Evolutionary conservation across 2,329 filamentous ascomycete species (phyloP), one percentile per base, ranked within the genome.

Genomic region (Xylariaceae sp.): DNA sequence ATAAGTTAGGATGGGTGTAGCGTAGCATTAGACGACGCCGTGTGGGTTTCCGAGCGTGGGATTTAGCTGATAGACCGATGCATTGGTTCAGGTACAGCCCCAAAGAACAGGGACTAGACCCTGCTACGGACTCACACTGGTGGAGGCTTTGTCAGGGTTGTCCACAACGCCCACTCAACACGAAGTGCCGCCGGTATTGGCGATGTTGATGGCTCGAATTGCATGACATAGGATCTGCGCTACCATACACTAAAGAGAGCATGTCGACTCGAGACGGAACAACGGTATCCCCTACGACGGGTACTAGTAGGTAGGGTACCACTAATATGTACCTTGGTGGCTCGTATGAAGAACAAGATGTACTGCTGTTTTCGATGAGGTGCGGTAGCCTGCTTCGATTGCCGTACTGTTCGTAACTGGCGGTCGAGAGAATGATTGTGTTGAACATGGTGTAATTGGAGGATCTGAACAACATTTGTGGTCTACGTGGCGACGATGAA

Each of bases 11-110:
- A 34, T 26, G 44, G 40, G 24, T 49, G 47, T 34, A 56, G 53
- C 47, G 56, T 58, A 46, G 58, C 49, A 53, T 53, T 33, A 33
- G 53, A 48, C 55, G 36, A 41, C 49, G 54, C 33, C 40, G 39
- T 52, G 52, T 46, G 49, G 56, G 44, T 53, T 48, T 31, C 37
- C 33, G 33, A 45, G 26, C 33, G 37, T 45, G 40, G 47, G 43
- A 58, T 36, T 54, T 50, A 48, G 28, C 34, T 54, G 50, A 49
- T 55, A 41, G 48, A 37, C 16, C n/a, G 23, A 34, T 34, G 46
- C 56, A 46, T 56, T 53, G 63, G 62, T 54, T 64, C 64, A 68
- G 66, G 66, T 68, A 69, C 67, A 69, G 66, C 67, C 67, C 62
- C 66, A 69, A 66, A 62, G 58, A 63, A 58, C 66, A 64, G 49